phyloP scores from a whole-genome alignment of 257 asterid genomes.

The Salvia splendens region DNA sequence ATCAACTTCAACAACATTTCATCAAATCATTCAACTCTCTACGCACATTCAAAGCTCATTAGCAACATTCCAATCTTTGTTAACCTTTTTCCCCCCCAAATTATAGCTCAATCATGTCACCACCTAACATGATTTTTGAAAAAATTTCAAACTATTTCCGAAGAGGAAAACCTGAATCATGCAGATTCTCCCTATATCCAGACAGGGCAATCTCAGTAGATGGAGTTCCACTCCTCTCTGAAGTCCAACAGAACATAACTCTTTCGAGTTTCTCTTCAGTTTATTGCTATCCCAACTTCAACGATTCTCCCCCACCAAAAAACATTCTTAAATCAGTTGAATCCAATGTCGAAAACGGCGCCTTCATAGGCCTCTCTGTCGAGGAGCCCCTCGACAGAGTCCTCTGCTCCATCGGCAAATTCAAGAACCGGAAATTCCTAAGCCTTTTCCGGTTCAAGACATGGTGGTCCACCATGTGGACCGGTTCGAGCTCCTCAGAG shows the following conservation, averaged over 20 bases:
- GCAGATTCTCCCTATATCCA: slow-evolving; percentile 35
- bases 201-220: slow-evolving; percentile 32
- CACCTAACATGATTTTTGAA: slow-evolving; percentile 33
- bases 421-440: slow-evolving; percentile 36
- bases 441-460: slow-evolving; percentile 52
- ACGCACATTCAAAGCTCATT: no score
- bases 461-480: slow-evolving; percentile 61
- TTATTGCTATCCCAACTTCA: slow-evolving; percentile 19
- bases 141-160: slow-evolving; percentile 31
- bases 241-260: slow-evolving; percentile 36
- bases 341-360: slow-evolving; percentile 37
- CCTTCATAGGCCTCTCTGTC: slow-evolving; percentile 42
- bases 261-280: slow-evolving; percentile 38
- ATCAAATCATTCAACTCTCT: neutral
- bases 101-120: slow-evolving; percentile 29
- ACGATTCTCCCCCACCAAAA: slow-evolving; percentile 28
- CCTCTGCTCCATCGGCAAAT: slow-evolving; percentile 42
- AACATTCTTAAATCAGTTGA: slow-evolving; percentile 29
- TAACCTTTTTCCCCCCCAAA: neutral
- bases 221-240: slow-evolving; percentile 35
- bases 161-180: slow-evolving; percentile 20
- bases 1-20: slow-evolving; percentile 23
- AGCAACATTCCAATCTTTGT: neutral
- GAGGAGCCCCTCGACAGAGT: slow-evolving; percentile 37
- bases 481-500: slow-evolving; percentile 43